A percentile compares a stretch with the other conserved stretches of the same genome.
phyloP scores from a whole-genome alignment of 208 protist genomes.

The Acanthamoeba culbertsoni region DNA sequence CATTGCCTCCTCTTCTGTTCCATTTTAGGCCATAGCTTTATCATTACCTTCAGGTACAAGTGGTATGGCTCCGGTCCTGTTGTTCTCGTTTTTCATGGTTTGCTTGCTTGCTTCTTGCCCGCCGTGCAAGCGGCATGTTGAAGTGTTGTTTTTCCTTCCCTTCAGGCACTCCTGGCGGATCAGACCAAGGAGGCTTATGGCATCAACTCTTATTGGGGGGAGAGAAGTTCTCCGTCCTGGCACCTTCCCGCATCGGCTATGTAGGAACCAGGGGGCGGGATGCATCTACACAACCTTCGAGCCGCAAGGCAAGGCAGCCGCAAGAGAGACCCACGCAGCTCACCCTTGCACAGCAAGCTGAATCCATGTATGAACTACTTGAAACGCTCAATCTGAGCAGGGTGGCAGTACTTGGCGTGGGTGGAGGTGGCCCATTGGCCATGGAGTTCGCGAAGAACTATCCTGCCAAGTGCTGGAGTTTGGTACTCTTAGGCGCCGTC shows the following conservation, averaged over 20 bases:
- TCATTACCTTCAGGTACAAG: not conserved
- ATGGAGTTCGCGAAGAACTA: constrained; percentile 9
- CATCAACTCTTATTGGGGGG: constrained; percentile 1
- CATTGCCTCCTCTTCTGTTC: not conserved
- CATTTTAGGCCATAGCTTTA: not conserved
- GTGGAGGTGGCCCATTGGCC: not conserved
- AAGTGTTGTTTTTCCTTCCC: not conserved
- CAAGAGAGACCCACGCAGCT: not conserved
- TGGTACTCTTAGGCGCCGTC: not conserved
- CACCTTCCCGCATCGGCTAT: not conserved
- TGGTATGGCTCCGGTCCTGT: constrained; percentile 1
- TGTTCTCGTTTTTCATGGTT: constrained; percentile 13
- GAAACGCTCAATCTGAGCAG: not conserved
- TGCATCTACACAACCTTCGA: too few relatives aligned
- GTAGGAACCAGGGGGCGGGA: not conserved
- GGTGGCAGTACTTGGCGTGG: not conserved
- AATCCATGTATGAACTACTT: not conserved
- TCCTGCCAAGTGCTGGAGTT: not conserved
- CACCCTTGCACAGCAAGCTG: not conserved
- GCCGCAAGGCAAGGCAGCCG: not conserved
- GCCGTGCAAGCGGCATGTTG: not conserved
- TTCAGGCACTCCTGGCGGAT: not conserved
- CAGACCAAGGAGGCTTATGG: not conserved
- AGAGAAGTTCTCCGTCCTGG: not conserved
- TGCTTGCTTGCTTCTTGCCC: not conserved